Evolutionary conservation across 306 rosid species (phyloP).

Genomic region (Quercus agrifolia): DNA sequence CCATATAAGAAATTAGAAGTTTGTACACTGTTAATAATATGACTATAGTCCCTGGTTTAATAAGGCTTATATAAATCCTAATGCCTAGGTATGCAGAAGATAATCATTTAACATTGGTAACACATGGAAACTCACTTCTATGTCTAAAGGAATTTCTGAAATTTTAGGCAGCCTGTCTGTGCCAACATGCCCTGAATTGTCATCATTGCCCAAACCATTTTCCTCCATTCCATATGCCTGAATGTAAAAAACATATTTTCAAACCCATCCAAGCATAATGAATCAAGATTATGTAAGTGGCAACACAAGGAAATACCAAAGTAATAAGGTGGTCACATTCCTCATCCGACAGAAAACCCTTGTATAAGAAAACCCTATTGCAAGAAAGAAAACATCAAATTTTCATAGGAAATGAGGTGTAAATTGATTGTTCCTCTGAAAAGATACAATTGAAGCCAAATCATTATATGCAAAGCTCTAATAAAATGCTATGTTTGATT

Average conservation of each 20-base stretch:
- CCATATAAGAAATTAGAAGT: not conserved
- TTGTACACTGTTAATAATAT: not conserved
- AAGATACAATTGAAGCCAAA: not conserved
- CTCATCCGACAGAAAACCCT: conserved; percentile 56
- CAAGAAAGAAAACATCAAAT: conserved; percentile 18
- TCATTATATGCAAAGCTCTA: not conserved
- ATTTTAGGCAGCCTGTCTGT: conserved; percentile 8
- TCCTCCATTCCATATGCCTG: conserved; percentile 44
- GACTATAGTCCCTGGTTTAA: not conserved
- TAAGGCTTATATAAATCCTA: not conserved
- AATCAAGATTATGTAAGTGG: conserved; percentile 13
- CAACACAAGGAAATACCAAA: conserved; percentile 43
- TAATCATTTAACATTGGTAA: conserved; percentile 6
- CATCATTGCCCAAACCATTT: conserved; percentile 32
- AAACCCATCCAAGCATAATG: conserved; percentile 7
- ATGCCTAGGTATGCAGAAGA: not conserved
- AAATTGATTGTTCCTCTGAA: not conserved
- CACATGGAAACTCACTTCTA: conserved; percentile 41
- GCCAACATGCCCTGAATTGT: conserved; percentile 15
- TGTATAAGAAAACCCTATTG: conserved; percentile 67
- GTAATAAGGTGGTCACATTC: conserved; percentile 80
- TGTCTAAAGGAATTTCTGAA: conserved; percentile 28
- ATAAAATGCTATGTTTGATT: not conserved
- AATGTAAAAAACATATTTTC: conserved; percentile 15
- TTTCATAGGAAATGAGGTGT: not conserved